Evolutionary conservation across 2,329 filamentous ascomycete species (phyloP), one percentile per base, ranked within the genome.

Genomic region (Lizonia empirigonia): DNA sequence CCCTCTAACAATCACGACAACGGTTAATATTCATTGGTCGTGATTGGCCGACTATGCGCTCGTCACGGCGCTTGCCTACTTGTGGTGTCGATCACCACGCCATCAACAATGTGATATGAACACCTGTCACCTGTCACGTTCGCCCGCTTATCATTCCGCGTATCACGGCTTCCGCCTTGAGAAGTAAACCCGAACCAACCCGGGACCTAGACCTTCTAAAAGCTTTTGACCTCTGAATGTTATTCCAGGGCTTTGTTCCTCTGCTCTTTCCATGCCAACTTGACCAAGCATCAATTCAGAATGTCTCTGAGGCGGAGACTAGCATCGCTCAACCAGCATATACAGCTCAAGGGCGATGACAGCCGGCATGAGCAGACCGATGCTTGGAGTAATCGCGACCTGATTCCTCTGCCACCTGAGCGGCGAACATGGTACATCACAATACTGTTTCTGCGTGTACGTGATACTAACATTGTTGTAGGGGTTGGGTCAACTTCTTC

Each of bases 281-380:
- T 26, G 16, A 29, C 7, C 16, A 26, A 26, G 4, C 12, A 44
- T 7, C 19, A 13, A 23, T 5, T 24, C 34, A 36, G 15, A 10
- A 52, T 52, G 49, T 18, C 32, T 38, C 16, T 47, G 24, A 52
- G 20, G 27, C 42, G 23, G 20, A 56, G 46, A 37, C 34, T 69
- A 13, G 58, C 54, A 8, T 60, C 53, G 5, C 29, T 74, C 19
- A 69, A 67, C 33, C 65, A 74, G 30, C 69, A 62, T 12, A 55
- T 71, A 16, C 67, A 66, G 24, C 63, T 79, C 19, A 70, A 72
- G 41, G 74, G 74, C 39, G 71, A 78, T 47, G 70, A 73, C 35
- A 58, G 65, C 12, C 72, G 69, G 41, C 73, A 78, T 53, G 77
- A 79, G 55, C 75, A 80, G 50, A 79, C 77, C 0, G 74, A 78